phyloP scores from a whole-genome alignment of 179 eudicot species.

The Pouteria campechiana region DNA sequence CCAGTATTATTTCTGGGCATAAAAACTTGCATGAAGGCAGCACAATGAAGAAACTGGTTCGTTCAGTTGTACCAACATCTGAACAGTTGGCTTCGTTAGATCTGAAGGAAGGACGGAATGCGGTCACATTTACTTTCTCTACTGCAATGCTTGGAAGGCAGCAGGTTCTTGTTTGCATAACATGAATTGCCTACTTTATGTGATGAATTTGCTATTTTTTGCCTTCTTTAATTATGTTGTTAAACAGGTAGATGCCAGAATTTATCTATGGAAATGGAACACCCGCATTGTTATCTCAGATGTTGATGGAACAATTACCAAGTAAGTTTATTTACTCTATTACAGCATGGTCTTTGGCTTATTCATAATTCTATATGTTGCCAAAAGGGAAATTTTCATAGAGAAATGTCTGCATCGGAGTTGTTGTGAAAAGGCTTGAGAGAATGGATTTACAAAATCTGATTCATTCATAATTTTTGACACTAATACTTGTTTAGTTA shows the following conservation, averaged over 20 bases:
- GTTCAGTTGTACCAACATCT: constrained; percentile 59
- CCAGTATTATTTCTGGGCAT: constrained; percentile 6
- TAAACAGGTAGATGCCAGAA: constrained; percentile 86
- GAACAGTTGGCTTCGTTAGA: constrained; percentile 78
- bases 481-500: too few relatives aligned
- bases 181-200: neutral
- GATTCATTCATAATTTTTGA: too few relatives aligned
- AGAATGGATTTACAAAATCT: too few relatives aligned
- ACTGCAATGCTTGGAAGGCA: constrained; percentile 78
- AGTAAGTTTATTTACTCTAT: too few relatives aligned
- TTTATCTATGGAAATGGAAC: constrained; percentile 93
- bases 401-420: too few relatives aligned
- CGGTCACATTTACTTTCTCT: constrained; percentile 63
- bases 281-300: constrained; percentile 85
- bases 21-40: constrained; percentile 12
- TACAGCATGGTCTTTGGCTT: too few relatives aligned
- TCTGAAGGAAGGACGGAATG: constrained; percentile 75
- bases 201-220: too few relatives aligned
- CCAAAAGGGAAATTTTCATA: too few relatives aligned
- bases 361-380: too few relatives aligned
- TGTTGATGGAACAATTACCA: constrained; percentile 98
- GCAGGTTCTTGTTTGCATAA: constrained; percentile 32
- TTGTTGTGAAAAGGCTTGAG: too few relatives aligned
- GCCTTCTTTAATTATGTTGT: neutral
- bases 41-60: constrained; percentile 31